Evolutionary conservation across 2,329 filamentous ascomycete genomes (phyloP).

Genomic region (Cordyceps militaris): DNA sequence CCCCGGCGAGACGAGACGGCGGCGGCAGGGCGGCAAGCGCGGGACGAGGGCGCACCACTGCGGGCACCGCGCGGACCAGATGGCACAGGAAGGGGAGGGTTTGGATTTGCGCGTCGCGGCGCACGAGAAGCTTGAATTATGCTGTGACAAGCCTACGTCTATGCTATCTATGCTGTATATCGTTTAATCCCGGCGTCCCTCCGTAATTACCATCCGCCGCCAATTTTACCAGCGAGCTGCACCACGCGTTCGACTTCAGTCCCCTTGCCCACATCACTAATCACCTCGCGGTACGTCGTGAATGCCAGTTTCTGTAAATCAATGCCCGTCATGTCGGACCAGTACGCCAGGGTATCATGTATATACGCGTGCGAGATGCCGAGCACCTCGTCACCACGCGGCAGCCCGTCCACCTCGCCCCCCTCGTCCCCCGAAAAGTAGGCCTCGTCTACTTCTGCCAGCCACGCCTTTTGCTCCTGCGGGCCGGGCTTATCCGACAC

Average conservation of each 20-base stretch:
- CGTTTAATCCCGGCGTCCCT: slow-evolving; percentile 16
- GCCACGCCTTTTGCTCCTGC: slow-evolving; percentile 79
- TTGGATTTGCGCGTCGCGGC: slow-evolving; percentile 65
- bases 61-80: slow-evolving; percentile 74
- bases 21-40: slow-evolving; percentile 44
- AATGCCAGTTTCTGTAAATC: slow-evolving; percentile 65
- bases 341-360: slow-evolving; percentile 64
- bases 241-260: slow-evolving; percentile 74
- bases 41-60: slow-evolving; percentile 62
- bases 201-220: slow-evolving; percentile 67
- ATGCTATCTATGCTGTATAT: slow-evolving; percentile 21
- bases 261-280: slow-evolving; percentile 86
- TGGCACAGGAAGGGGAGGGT: slow-evolving; percentile 66
- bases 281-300: slow-evolving; percentile 85
- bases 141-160: slow-evolving; percentile 9
- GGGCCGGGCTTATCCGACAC: slow-evolving; percentile 55
- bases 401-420: slow-evolving; percentile 27
- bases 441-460: slow-evolving; percentile 76
- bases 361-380: slow-evolving; percentile 62
- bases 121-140: slow-evolving; percentile 39
- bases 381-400: slow-evolving; percentile 42
- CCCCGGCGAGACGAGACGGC: slow-evolving; percentile 34
- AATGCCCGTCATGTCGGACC: slow-evolving; percentile 66
- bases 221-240: slow-evolving; percentile 82
- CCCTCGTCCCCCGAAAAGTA: slow-evolving; percentile 76